Base-by-base conservation (phyloP, 306 rosid species). In the Corylus heterophylla region DNA sequence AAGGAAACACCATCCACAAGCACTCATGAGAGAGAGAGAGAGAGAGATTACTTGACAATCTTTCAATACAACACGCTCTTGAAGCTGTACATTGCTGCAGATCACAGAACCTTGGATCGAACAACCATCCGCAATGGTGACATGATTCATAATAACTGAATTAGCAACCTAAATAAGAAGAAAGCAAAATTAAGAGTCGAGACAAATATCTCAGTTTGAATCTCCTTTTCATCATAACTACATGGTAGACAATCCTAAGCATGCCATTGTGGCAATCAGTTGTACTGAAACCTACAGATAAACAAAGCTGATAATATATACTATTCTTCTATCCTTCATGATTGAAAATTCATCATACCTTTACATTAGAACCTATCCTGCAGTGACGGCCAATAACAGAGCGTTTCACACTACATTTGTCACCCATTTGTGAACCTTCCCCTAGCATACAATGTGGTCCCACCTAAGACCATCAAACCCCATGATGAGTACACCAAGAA, bases 361-460 rank as follows among this genome's bases (percentile, higher is more conserved):
- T 95, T 50, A 95, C 98, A 79, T 87, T 95, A 47, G 98, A 92
- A 74, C 99, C 99, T 87, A 95, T 95, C 85, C 98, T 89, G 85
- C 99, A 95, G 87, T 95, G 98, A 82, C 94, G 97, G 42, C 99
- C 99, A 88, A 95, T 93, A 81, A 93, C 96, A 77, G 99, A 95
- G 56, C 99, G 87, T 79, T 95, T 95, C 20, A 93, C 98, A 39
- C 99, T 95, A 88, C 99, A 95, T 82, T 95, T 95, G 84, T 93
- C 99, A 55, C 98, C 92, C 99, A 95, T 87, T 75, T 91, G 96
- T 18, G 98, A 91, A 77, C 97, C 99, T 95, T 93, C 97, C 71
- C 98, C 99, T n/a, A 95, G 81, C 98, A 95, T 88, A 86, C 99
- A 95, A 79, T 93, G 97, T 64, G 99, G 98, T 79, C 98, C 99